These are phyloP conservation scores for Saturnispora hagleri DNA, from an alignment of 805 yeast species.

Conservation along the genomic window DNA sequence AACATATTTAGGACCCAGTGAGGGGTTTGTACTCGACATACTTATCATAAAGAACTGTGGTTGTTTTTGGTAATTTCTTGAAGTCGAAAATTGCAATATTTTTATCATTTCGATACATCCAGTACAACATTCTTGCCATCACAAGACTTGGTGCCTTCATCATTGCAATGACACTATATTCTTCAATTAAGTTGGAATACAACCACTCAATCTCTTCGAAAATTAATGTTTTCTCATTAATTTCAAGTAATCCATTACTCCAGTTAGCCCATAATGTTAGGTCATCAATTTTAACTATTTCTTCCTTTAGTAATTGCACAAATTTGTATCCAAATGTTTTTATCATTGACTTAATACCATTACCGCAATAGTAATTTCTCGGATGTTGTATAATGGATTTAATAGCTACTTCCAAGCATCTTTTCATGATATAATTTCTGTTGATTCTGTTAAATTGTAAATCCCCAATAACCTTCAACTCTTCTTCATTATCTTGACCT, in stretches of 20 bases:
- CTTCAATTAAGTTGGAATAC: background rate
- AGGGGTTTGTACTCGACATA: background rate
- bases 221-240: background rate
- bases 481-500: background rate
- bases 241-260: background rate
- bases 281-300: slow-evolving; percentile 5
- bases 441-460: background rate
- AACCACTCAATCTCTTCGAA: background rate
- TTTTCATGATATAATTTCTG: background rate
- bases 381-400: slow-evolving; percentile 33
- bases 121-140: background rate
- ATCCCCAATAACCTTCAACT: background rate
- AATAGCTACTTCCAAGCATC: background rate
- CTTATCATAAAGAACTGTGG: background rate
- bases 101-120: background rate
- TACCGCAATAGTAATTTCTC: slow-evolving; percentile 41
- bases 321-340: background rate
- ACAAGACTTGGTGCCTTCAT: background rate
- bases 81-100: background rate
- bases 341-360: slow-evolving; percentile 23
- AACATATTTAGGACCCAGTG: background rate
- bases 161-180: background rate
- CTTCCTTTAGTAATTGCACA: background rate
- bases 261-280: slow-evolving; percentile 9
- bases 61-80: background rate